Percentiles rank a stretch among this genome's conserved stretches.
These are phyloP conservation scores for Protoeuglena noctilucae DNA, from an alignment of 139 green algal genomes.

Conservation along the genomic window DNA sequence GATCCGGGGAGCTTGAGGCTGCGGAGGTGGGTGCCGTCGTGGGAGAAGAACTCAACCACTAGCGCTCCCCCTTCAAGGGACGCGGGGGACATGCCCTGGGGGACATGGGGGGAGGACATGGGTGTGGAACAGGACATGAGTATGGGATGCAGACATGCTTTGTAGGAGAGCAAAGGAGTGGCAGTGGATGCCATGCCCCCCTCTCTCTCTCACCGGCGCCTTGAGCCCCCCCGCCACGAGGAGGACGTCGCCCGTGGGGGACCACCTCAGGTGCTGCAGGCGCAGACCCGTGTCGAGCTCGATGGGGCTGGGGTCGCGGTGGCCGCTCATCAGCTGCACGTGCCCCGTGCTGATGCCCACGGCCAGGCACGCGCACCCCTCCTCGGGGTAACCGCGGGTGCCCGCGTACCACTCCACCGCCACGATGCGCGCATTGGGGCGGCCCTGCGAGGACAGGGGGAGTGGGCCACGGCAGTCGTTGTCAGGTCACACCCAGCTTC, in stretches of 20 bases:
- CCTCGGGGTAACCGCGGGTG: slow-evolving; percentile 33
- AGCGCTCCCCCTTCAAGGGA: not conserved
- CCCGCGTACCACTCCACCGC: slow-evolving; percentile 64
- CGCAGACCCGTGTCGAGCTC: too few relatives aligned
- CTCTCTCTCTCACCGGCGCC: too few relatives aligned
- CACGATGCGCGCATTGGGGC: slow-evolving; percentile 20
- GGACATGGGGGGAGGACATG: too few relatives aligned
- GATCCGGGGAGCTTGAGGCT: slow-evolving; percentile 47
- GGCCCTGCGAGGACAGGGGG: not conserved
- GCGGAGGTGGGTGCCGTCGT: slow-evolving; percentile 31
- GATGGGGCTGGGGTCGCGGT: too few relatives aligned
- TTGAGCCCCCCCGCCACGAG: slow-evolving; percentile 21
- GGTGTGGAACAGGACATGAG: too few relatives aligned
- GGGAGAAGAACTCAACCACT: slow-evolving; percentile 48
- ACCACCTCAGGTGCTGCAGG: slow-evolving; percentile 19
- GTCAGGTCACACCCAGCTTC: too few relatives aligned
- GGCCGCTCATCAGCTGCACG: slow-evolving; percentile 49
- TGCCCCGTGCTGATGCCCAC: slow-evolving; percentile 50
- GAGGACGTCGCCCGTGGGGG: too few relatives aligned
- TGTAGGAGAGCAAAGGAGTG: too few relatives aligned
- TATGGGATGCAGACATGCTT: too few relatives aligned
- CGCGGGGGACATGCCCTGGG: not conserved
- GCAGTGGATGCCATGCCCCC: too few relatives aligned
- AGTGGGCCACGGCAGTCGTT: too few relatives aligned
- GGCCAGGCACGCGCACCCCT: slow-evolving; percentile 41